phyloP scores from a whole-genome alignment of 2,329 filamentous ascomycete genomes.

The Cladophialophora yegresii region DNA sequence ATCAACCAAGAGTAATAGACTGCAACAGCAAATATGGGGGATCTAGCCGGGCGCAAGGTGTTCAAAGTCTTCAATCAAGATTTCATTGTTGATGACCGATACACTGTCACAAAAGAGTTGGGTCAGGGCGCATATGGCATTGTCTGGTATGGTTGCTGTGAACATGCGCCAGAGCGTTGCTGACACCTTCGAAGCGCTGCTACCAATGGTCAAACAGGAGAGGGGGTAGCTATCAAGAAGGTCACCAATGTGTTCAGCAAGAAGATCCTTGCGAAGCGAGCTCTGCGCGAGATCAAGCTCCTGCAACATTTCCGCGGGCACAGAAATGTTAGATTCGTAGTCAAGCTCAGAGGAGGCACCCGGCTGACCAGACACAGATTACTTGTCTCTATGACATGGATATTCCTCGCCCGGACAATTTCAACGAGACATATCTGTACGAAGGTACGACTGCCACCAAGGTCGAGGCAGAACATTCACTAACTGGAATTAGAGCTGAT shows the following conservation, averaged over 20 bases:
- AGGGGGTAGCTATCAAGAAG: conserved; percentile 98
- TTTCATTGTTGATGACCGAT: conserved; percentile 96
- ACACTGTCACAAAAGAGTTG: conserved; percentile 97
- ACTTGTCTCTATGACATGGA: conserved; percentile 99
- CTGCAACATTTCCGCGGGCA: conserved; percentile 95
- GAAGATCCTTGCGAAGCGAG: conserved; percentile 98
- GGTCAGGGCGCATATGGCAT: conserved; percentile 98
- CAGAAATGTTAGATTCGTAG: conserved; percentile 66
- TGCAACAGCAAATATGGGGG: conserved; percentile 52
- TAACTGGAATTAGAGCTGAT: conserved; percentile 72
- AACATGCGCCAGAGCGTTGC: neutral
- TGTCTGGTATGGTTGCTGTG: conserved; percentile 71
- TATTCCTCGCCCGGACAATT: conserved; percentile 93
- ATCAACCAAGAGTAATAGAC: conserved; percentile 20
- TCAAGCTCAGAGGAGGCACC: conserved; percentile 7
- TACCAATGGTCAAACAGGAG: conserved; percentile 83
- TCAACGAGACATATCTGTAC: conserved; percentile 98
- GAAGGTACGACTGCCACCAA: conserved; percentile 67
- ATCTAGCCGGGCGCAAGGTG: conserved; percentile 75
- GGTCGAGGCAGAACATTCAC: neutral
- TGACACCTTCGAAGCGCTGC: conserved; percentile 66
- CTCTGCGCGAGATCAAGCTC: conserved; percentile 96
- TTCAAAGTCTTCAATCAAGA: conserved; percentile 99
- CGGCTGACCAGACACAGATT: conserved; percentile 65
- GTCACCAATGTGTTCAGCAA: conserved; percentile 99